Evolutionary conservation across 169 alveolate genomes (phyloP), one percentile per base, ranked within the genome.

Genomic region (Cryptosporidium tyzzeri): DNA sequence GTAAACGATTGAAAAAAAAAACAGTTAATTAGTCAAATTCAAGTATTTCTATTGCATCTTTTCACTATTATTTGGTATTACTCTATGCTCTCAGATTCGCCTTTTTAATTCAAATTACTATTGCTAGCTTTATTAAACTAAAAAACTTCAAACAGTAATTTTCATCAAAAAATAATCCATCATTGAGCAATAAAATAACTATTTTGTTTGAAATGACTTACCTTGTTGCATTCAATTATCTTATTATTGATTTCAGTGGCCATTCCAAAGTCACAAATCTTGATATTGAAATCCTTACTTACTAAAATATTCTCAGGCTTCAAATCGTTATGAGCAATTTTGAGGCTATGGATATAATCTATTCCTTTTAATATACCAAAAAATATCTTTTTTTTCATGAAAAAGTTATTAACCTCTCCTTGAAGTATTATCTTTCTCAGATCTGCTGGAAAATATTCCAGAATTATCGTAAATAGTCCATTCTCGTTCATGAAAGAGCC

Each of bases 191-290:
- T 35, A 29, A 14, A 33, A 3, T 26, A 31, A 41, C 45, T 23
- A 71, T 31, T 16, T 31, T 26, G 1, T 37, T 18, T 21, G 10
- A 41, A 53, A 8, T n/a, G 3, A 73, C 86, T 73, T 73, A 73
- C 86, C 70, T 73, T 44, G 10, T 33, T 31, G 35, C 21, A 73
- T 18, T 73, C n/a, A 18, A 53, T 37, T 21, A 16, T 21, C 18
- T 73, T 29, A n/a, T n/a, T 65, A 35, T 73, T 50, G 10, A 35
- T 35, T 16, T 53, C 29, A 21, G 61, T 80, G 18, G 74, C 74
- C 67, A 67, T 80, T 21, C 89, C 89, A 21, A 80, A 80, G 74
- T 80, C 89, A 80, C 89, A 80, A 44, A 80, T 80, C 70, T 80
- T 80, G 10, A 33, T 31, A 33, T 35, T 41, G 41, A 14, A 62